These are phyloP conservation scores for Xylaria scruposa DNA, from an alignment of 495 filamentous ascomycete genomes.

Conservation along the genomic window DNA sequence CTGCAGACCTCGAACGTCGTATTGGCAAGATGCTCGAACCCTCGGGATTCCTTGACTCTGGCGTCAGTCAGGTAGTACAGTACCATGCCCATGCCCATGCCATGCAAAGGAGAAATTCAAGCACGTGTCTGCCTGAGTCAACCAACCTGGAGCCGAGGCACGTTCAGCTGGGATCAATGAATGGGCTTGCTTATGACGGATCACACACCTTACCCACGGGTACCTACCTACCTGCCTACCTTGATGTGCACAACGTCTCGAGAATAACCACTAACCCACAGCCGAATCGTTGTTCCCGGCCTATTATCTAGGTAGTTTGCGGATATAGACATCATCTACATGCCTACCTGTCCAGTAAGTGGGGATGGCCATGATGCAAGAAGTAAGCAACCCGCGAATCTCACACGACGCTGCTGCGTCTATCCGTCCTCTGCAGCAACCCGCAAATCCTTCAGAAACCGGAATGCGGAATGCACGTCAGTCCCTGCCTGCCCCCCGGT, in stretches of 20 bases:
- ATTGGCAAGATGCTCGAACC: neutral
- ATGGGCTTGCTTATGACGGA: constrained; percentile 7
- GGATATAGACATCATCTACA: too few species aligned
- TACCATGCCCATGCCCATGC: neutral
- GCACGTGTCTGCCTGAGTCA: neutral
- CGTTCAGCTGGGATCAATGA: neutral
- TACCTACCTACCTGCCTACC: neutral
- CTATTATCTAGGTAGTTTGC: too few species aligned
- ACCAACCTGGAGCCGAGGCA: neutral
- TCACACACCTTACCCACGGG: neutral
- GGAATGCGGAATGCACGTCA: neutral
- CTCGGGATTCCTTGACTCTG: neutral
- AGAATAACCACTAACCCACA: too few species aligned
- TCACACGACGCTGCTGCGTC: neutral
- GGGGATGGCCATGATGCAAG: neutral
- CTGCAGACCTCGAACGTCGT: neutral
- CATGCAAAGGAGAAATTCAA: neutral
- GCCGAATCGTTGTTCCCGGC: too few species aligned
- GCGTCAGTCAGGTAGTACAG: neutral
- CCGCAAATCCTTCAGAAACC: neutral
- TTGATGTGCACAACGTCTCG: neutral
- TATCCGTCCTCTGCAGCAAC: neutral
- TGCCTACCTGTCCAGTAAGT: too few species aligned
- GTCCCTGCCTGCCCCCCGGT: neutral
- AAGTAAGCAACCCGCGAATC: neutral